Conservation (phyloP, 495 filamentous ascomycete species). For the Pyronema omphalodes region DNA sequence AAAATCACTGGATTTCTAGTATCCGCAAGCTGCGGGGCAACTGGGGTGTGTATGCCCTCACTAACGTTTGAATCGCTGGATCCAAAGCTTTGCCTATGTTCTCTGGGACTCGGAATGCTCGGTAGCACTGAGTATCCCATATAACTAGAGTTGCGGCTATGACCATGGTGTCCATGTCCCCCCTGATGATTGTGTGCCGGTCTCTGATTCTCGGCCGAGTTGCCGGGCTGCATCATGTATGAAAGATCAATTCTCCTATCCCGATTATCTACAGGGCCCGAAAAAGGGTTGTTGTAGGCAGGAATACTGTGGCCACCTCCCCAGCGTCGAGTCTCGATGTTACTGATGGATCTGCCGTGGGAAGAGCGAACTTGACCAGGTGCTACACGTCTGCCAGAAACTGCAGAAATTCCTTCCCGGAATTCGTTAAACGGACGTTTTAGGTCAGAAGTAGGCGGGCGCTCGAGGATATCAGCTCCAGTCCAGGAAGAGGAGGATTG, state of each 20-base stretch:
- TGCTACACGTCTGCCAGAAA: not conserved
- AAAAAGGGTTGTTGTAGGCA: slow-evolving; percentile 1
- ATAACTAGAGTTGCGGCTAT: slow-evolving; percentile 15
- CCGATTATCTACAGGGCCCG: slow-evolving; percentile 5
- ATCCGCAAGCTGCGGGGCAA: slow-evolving; percentile 12
- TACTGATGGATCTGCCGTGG: slow-evolving; percentile 7
- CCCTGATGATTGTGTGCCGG: too few species aligned
- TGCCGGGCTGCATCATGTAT: not conserved
- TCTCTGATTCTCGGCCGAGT: slow-evolving; percentile 3
- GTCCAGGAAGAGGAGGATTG: not conserved
- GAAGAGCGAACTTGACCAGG: slow-evolving; percentile 3
- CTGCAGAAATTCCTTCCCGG: not conserved
- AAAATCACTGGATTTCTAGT: slow-evolving; percentile 16
- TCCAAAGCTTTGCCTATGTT: slow-evolving; percentile 18
- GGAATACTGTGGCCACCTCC: slow-evolving; percentile 1
- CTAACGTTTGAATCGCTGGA: slow-evolving; percentile 20
- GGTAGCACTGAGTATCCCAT: slow-evolving; percentile 8
- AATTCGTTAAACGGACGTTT: not conserved
- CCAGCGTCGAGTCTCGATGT: slow-evolving; percentile 5
- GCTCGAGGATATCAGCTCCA: not conserved
- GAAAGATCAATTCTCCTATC: slow-evolving; percentile 8
- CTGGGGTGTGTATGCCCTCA: slow-evolving; percentile 18
- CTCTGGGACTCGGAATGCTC: slow-evolving; percentile 16
- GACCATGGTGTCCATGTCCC: too few species aligned
- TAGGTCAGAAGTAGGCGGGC: not conserved